A percentile compares a stretch with the other conserved stretches of the same genome.
phyloP scores from a whole-genome alignment of 1,284 basidiomycete genomes.

The Veloboletus limbatus region DNA sequence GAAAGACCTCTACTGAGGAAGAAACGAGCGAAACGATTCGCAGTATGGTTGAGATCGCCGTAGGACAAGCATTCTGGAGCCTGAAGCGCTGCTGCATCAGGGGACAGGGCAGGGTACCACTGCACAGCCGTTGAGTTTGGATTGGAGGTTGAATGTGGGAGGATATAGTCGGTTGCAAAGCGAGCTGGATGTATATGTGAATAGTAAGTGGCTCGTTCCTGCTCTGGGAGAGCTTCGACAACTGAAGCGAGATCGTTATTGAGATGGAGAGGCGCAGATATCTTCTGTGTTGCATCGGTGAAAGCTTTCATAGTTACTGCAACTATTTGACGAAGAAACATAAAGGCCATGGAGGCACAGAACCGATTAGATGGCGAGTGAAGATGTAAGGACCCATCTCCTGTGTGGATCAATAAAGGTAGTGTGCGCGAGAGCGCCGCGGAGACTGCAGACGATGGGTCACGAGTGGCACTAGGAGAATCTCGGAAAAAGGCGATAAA shows the following conservation, averaged over 20 bases:
- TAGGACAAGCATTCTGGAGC: conserved; percentile 35
- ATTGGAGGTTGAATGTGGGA: conserved; percentile 29
- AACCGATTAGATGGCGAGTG: conserved; percentile 22
- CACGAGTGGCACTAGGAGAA: conserved; percentile 4
- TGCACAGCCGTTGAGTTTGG: conserved; percentile 37
- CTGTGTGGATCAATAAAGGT: conserved; percentile 13
- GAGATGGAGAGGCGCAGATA: conserved; percentile 29
- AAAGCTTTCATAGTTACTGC: conserved; percentile 15
- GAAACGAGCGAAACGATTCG: conserved; percentile 46
- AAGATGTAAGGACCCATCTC: conserved; percentile 16
- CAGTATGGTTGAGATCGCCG: conserved; percentile 36
- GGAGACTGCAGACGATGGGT: not conserved
- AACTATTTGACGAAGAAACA: conserved; percentile 30
- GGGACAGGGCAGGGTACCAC: conserved; percentile 40
- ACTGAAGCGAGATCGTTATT: conserved; percentile 35
- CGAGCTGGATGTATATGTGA: conserved; percentile 28
- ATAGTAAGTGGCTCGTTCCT: conserved; percentile 25
- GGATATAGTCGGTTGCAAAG: conserved; percentile 41
- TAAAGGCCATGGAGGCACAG: conserved; percentile 21
- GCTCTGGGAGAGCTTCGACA: conserved; percentile 31
- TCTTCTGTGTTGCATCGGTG: conserved; percentile 9
- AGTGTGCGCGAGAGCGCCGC: not conserved
- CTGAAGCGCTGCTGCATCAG: conserved; percentile 1
- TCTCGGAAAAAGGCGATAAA: conserved; percentile 16
- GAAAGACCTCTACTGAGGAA: conserved; percentile 39